Percentiles rank a stretch among this genome's conserved stretches.
Evolutionary conservation across 495 filamentous ascomycete species (phyloP).

Genomic region (Aspergillus olivimuriae): DNA sequence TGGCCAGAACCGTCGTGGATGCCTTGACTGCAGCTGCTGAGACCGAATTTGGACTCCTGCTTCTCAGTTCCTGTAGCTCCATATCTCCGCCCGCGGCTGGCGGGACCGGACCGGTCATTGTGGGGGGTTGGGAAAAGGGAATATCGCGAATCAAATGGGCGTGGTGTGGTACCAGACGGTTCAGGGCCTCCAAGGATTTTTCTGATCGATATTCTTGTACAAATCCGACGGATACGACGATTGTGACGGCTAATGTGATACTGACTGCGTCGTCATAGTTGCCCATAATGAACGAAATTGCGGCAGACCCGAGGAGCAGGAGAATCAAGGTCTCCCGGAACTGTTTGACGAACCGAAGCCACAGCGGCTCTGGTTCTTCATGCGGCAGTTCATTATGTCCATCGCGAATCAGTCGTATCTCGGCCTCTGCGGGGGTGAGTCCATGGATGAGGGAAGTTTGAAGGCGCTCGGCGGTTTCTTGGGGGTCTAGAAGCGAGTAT

Average conservation of each 20-base stretch:
- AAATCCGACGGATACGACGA: constrained; percentile 94
- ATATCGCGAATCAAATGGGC: constrained; percentile 77
- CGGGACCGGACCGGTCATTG: constrained; percentile 14
- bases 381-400: constrained; percentile 93
- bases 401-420: constrained; percentile 68
- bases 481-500: constrained; percentile 58
- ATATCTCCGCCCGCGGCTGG: constrained; percentile 40
- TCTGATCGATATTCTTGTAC: constrained; percentile 97
- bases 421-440: constrained; percentile 72
- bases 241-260: constrained; percentile 90
- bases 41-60: constrained; percentile 32
- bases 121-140: constrained; percentile 19
- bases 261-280: constrained; percentile 95
- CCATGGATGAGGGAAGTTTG: constrained; percentile 79
- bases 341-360: constrained; percentile 91
- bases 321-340: constrained; percentile 89
- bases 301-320: constrained; percentile 86
- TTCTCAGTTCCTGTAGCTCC: constrained; percentile 26
- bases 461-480: constrained; percentile 72
- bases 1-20: constrained; percentile 76
- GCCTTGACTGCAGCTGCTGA: constrained; percentile 60
- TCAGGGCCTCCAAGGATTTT: constrained; percentile 93
- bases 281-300: constrained; percentile 83
- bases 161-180: constrained; percentile 86
- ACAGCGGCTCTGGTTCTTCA: constrained; percentile 87